Evolutionary conservation across 2,329 filamentous ascomycete species (phyloP), one percentile per base, ranked within the genome.

Genomic region (Neocucurbitaria cava): DNA sequence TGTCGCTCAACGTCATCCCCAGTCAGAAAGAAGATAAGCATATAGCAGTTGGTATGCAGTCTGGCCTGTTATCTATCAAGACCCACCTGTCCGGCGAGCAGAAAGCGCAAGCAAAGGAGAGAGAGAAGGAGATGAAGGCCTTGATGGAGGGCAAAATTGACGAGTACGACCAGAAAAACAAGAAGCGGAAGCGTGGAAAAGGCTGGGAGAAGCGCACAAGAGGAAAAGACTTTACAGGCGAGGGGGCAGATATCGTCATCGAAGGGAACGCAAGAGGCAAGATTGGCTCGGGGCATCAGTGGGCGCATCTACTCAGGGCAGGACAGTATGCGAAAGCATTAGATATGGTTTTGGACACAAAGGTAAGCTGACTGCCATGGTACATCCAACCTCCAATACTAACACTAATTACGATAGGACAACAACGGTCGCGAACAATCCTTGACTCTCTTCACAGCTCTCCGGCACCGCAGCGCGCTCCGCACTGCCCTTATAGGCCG

Each of bases 1-100:
- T 99, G 11, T 90, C 92, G 9, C 84, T 98, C 54, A 86, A 85
- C 55, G 89, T 96, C 39, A 86, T 97, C 60, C 82, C 84, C 11
- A 82, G 86, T 8, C 84, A 85, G 49, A 83, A 85, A 46, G 90
- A 93, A 67, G 95, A 99, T 78, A 92, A 92, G 62, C 95, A 99
- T 76, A 85, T 99, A 47, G 92, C 90, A 4, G 95, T 99, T 1
- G 95, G 94, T 74, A 94, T 98, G 88, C 89, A 95, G 69, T 96
- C 91, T 2, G 95, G 95, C 41, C 85, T 96, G n/a, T 83, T 99
- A 10, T 96, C 91, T 24, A 85, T 98, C 68, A 89, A 90, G 71
- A 98, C 94, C 1, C 87, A 92, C n/a, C 84, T 96, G 11, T 92
- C 90, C 0, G 92, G 92, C 5, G 83, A 90, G 49, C 90, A 96